Conservation (phyloP, 306 rosid species). For the Trifolium dubium region DNA sequence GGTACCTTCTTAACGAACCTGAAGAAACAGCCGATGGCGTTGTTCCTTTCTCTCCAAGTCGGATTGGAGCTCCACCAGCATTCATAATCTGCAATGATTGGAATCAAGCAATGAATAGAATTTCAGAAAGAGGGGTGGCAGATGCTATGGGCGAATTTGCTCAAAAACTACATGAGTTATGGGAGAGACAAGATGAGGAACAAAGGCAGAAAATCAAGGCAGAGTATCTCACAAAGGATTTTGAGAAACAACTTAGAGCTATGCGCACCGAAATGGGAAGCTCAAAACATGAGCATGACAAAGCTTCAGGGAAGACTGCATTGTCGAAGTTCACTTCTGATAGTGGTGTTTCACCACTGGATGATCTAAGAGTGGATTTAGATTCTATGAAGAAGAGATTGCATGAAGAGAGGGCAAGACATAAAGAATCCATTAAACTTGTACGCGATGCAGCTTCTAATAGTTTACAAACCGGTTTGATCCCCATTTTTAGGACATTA, state of each 20-base stretch:
- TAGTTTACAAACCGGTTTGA: constrained; percentile 78
- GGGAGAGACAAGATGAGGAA: constrained; percentile 93
- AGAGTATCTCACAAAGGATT: constrained; percentile 72
- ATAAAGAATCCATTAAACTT: constrained; percentile 74
- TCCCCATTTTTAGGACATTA: constrained; percentile 88
- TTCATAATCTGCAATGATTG: constrained; percentile 89
- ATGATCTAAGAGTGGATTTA: constrained; percentile 88
- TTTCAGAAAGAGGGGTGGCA: constrained; percentile 76
- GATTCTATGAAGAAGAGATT: constrained; percentile 77
- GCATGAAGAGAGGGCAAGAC: constrained; percentile 80
- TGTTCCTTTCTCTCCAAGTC: constrained; percentile 91
- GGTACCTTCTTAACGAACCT: constrained; percentile 73
- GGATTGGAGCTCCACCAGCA: constrained; percentile 84
- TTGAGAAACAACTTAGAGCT: constrained; percentile 71
- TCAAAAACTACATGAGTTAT: constrained; percentile 68
- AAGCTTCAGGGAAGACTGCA: constrained; percentile 48
- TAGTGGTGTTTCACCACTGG: constrained; percentile 79
- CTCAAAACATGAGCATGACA: constrained; percentile 58
- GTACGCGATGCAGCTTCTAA: constrained; percentile 79
- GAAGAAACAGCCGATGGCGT: constrained; percentile 90
- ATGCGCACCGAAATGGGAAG: constrained; percentile 61
- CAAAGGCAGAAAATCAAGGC: constrained; percentile 84
- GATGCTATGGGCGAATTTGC: constrained; percentile 82
- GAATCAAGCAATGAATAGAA: constrained; percentile 86
- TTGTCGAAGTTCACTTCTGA: constrained; percentile 63